A percentile compares a stretch with the other conserved stretches of the same genome.
Conservation (phyloP, 176 grass and related monocot species). For the barley (Hordeum vulgare) region DNA sequence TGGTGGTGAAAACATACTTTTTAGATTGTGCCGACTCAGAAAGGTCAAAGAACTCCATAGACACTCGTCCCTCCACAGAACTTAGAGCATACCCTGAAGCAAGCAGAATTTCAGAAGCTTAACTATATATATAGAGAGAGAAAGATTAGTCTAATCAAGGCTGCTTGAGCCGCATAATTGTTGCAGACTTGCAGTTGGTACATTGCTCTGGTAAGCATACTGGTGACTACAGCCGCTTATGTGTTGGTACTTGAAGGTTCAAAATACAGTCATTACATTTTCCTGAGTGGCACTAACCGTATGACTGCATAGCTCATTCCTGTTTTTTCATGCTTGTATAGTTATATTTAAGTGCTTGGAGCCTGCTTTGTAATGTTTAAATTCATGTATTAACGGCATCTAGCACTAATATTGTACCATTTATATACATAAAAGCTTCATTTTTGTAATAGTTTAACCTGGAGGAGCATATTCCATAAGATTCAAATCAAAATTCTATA, state of each 20-base stretch:
- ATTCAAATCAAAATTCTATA: background rate
- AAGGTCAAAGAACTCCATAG: slow-evolving; percentile 97
- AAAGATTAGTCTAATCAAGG: background rate
- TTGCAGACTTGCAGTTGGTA: background rate
- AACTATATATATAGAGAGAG: background rate
- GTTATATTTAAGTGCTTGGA: background rate
- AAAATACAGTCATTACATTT: background rate
- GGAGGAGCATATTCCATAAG: background rate
- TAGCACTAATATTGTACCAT: background rate
- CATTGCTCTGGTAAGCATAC: background rate
- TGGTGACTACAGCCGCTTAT: background rate
- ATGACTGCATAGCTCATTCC: background rate
- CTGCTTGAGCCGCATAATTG: background rate
- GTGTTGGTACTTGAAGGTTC: background rate
- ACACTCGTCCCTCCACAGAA: slow-evolving; percentile 91
- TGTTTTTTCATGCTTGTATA: background rate
- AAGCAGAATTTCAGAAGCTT: slow-evolving; percentile 15
- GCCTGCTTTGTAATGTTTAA: background rate
- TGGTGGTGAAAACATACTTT: slow-evolving; percentile 58
- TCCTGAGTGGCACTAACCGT: background rate
- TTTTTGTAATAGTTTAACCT: background rate
- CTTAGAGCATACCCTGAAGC: slow-evolving; percentile 87
- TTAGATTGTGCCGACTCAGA: slow-evolving; percentile 84
- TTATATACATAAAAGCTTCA: background rate
- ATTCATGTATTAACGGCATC: background rate